Conservation (phyloP, 2,329 filamentous ascomycete species). For the Sphaerulina populicola region DNA sequence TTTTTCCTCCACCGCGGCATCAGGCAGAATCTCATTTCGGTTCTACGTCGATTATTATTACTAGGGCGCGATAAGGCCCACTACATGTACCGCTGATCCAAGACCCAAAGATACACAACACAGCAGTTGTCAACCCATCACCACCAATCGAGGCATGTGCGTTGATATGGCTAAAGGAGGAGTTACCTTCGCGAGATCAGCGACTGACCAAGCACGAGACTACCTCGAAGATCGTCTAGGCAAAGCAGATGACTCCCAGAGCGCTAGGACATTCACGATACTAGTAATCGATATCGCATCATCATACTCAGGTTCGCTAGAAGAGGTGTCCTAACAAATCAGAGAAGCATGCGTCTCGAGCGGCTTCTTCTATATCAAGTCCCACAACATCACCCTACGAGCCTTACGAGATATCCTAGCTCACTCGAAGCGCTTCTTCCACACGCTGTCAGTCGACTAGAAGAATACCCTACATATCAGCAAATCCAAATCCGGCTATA, state of each 20-base stretch:
- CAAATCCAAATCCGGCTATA: conserved; percentile 31
- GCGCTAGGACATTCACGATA: background rate
- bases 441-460: background rate
- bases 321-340: conserved; percentile 4
- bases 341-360: conserved; percentile 11
- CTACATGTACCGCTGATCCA: too few relatives aligned
- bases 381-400: background rate
- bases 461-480: conserved; percentile 6
- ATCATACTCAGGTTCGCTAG: background rate
- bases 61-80: too few relatives aligned
- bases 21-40: too few relatives aligned
- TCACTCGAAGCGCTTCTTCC: background rate
- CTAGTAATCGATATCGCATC: conserved; percentile 8
- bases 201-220: background rate
- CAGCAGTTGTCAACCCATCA: too few relatives aligned
- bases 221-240: background rate
- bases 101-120: background rate
- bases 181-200: background rate
- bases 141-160: too few relatives aligned
- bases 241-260: background rate
- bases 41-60: too few relatives aligned
- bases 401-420: background rate
- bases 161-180: background rate
- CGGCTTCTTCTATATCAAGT: conserved; percentile 19
- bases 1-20: too few relatives aligned